Percentiles rank a stretch among this genome's conserved stretches.
Conservation (phyloP, 2,329 filamentous ascomycete genomes). For the Verticillium klebahnii region DNA sequence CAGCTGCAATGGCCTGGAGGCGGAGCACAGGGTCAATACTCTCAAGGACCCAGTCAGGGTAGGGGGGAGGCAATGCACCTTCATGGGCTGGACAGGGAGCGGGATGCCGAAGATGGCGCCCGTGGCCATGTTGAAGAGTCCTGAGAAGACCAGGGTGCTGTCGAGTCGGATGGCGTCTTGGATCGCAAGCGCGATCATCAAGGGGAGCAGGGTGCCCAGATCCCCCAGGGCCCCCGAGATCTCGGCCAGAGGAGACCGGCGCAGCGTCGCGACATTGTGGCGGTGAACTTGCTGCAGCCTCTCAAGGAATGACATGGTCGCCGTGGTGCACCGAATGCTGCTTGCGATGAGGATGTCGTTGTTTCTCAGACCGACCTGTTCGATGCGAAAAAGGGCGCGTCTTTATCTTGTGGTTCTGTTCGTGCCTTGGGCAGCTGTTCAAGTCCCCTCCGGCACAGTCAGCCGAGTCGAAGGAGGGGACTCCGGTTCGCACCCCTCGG, state of each 20-base stretch:
- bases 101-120: conserved; percentile 83
- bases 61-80: conserved; percentile 32
- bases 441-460: neutral
- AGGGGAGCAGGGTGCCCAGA: conserved; percentile 81
- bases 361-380: neutral
- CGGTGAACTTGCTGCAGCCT: conserved; percentile 26
- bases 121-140: conserved; percentile 79
- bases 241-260: conserved; percentile 54
- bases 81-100: conserved; percentile 86
- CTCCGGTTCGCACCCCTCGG: neutral
- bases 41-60: too few relatives aligned
- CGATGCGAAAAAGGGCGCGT: neutral
- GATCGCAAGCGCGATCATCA: conserved; percentile 80
- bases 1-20: conserved; percentile 73
- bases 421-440: neutral
- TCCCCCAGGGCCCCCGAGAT: conserved; percentile 86
- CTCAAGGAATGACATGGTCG: conserved; percentile 8
- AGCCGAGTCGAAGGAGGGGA: neutral
- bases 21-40: neutral
- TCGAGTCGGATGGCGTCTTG: conserved; percentile 76
- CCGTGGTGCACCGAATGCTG: neutral
- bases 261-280: conserved; percentile 46
- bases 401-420: neutral
- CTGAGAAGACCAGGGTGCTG: conserved; percentile 82
- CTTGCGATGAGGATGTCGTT: neutral